Base-by-base conservation (phyloP, 2,329 filamentous ascomycete species). In the Aspergillus alliaceus region DNA sequence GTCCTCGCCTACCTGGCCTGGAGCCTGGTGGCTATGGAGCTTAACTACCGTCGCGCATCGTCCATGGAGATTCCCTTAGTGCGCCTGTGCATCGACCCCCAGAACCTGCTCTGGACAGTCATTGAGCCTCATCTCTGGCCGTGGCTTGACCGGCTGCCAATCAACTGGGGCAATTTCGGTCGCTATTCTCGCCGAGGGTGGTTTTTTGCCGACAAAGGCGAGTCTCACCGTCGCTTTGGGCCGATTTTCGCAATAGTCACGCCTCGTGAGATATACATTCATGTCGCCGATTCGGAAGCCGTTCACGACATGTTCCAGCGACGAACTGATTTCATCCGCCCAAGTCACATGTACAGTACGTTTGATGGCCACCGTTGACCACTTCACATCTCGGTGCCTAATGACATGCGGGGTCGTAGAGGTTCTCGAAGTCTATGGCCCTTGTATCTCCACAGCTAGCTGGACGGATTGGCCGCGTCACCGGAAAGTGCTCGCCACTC, bases 131-230 rank as follows among this genome's bases (percentile, higher is more conserved):
- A 34, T 2, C 7, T 56, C 27, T 56, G 53, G 53, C 35, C 53
- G 2, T 44, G 34, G 46, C 53, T 56, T 25, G 29, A 56, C 8
- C 47, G 29, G 3, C 53, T 56, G 0, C 53, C 53, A 2, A 51
- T 51, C 35, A 31, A 56, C 29, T 56, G 46, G 47, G 25, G 37
- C 6, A 51, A 14, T 14, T 55, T 54, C 32, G 53, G 53, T 18
- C 53, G 53, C 22, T 56, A 56, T 9, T 51, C 46, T 4, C 53
- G 53, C 15, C 34, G 53, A 3, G 53, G 53, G 12, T 56, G 47
- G 47, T 44, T 35, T 25, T 56, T 56, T 42, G 39, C 53, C 22
- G 53, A 56, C 18, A 35, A 31, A 3, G 47, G 34, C 3, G 37
- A 56, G 35, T 56, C 37, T 3, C 53, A 56, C 35, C 47, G n/a